phyloP scores from a whole-genome alignment of 352 stramenopile species.

The Phytophthora lateralis region DNA sequence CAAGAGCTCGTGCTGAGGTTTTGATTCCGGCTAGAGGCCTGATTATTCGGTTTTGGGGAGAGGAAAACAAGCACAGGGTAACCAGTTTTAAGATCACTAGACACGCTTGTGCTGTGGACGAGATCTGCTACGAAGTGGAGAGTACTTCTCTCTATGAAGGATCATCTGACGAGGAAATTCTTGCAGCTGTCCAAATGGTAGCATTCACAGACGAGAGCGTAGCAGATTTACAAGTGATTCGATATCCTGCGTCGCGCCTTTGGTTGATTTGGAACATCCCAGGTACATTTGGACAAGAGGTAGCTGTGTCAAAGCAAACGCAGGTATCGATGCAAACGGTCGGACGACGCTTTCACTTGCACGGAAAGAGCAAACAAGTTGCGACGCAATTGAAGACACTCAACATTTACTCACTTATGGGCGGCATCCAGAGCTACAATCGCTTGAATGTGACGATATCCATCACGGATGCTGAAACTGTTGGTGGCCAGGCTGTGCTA shows the following conservation, averaged over 20 bases:
- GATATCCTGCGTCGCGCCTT: constrained; percentile 17
- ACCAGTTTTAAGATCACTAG: constrained; percentile 16
- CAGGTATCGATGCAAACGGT: constrained; percentile 11
- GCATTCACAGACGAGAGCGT: constrained; percentile 15
- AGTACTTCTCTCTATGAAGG: constrained; percentile 15
- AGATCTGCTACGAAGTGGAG: constrained; percentile 9
- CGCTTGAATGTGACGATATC: constrained; percentile 14
- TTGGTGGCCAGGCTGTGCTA: not conserved
- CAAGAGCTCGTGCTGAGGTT: not conserved
- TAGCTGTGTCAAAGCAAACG: not conserved
- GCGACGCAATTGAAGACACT: constrained; percentile 15
- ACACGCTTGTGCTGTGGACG: constrained; percentile 4
- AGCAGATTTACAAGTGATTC: constrained; percentile 14
- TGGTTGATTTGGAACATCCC: constrained; percentile 33
- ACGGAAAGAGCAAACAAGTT: constrained; percentile 9
- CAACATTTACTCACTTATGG: constrained; percentile 16
- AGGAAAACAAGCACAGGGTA: not conserved
- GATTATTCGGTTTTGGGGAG: constrained; percentile 14
- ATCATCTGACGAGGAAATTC: constrained; percentile 16
- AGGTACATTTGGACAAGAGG: constrained; percentile 6
- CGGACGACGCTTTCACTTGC: constrained; percentile 14
- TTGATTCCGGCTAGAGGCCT: constrained; percentile 10
- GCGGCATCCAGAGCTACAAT: constrained; percentile 17
- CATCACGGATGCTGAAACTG: not conserved
- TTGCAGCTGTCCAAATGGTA: constrained; percentile 14